Conservation (phyloP, 306 rosid genomes). For the Aeschynomene evenia region DNA sequence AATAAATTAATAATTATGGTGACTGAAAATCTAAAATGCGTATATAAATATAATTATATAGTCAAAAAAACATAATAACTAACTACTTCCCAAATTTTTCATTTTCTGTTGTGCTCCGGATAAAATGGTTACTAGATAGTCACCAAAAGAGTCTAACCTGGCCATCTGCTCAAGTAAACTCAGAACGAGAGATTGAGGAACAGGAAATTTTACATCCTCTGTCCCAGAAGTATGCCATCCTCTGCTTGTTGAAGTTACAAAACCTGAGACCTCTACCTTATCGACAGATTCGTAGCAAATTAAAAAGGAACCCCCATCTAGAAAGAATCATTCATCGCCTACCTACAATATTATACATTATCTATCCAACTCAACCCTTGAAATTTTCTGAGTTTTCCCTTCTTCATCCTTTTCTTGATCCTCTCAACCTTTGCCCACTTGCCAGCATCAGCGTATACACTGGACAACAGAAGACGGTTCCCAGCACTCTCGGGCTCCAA, state of each 20-base stretch:
- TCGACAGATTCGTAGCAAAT: not conserved
- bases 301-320: slow-evolving; percentile 6
- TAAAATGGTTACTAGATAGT: slow-evolving; percentile 16
- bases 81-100: slow-evolving; percentile 4
- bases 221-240: not conserved
- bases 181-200: too few species aligned
- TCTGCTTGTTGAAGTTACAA: not conserved
- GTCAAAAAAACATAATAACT: slow-evolving; percentile 16
- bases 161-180: slow-evolving; percentile 82
- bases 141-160: slow-evolving; percentile 64
- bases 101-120: slow-evolving; percentile 3
- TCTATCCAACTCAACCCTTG: slow-evolving; percentile 91
- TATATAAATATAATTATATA: not conserved
- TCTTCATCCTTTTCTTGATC: slow-evolving; percentile 66
- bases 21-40: slow-evolving; percentile 6
- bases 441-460: slow-evolving; percentile 73
- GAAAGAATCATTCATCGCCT: slow-evolving; percentile 17
- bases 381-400: slow-evolving; percentile 52
- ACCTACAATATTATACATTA: slow-evolving; percentile 31
- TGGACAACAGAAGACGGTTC: slow-evolving; percentile 62
- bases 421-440: slow-evolving; percentile 69
- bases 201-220: not conserved
- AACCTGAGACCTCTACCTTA: not conserved
- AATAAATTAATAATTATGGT: not conserved
- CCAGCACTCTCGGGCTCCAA: slow-evolving; percentile 80